These are phyloP conservation scores for Cardiospermum halicacabum DNA, from an alignment of 345 rosid species.

Conservation along the genomic window DNA sequence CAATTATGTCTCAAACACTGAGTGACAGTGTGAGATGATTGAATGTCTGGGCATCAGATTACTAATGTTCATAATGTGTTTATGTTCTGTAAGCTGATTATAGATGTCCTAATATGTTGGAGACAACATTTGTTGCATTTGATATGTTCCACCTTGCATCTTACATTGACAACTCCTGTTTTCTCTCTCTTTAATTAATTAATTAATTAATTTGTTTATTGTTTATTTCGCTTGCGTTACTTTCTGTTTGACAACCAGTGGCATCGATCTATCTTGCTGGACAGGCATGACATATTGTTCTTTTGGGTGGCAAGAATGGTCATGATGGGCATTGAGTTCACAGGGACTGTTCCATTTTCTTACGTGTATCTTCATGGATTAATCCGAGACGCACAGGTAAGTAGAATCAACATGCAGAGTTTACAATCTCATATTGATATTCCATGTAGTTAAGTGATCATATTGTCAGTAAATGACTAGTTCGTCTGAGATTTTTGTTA, in stretches of 20 bases:
- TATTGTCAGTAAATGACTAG: background rate
- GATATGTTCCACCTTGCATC: background rate
- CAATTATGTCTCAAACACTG: too few relatives aligned
- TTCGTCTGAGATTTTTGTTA: background rate
- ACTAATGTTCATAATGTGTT: background rate
- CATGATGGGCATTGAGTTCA: slow-evolving; percentile 98
- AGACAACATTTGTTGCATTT: background rate
- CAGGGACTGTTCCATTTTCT: slow-evolving; percentile 89
- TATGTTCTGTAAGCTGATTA: background rate
- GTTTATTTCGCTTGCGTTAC: slow-evolving; percentile 5
- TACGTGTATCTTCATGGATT: slow-evolving; percentile 93
- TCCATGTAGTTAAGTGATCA: slow-evolving; percentile 5
- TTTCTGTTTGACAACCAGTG: slow-evolving; percentile 4
- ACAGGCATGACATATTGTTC: slow-evolving; percentile 98
- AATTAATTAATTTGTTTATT: too few relatives aligned
- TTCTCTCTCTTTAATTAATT: too few relatives aligned
- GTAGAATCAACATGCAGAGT: slow-evolving; percentile 17
- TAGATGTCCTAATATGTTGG: background rate
- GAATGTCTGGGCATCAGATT: background rate
- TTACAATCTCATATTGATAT: background rate
- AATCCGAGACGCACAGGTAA: slow-evolving; percentile 87
- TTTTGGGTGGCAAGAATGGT: slow-evolving; percentile 99
- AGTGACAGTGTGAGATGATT: too few relatives aligned
- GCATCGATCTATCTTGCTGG: slow-evolving; percentile 26
- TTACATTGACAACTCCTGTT: background rate